Percentiles rank a stretch among this genome's conserved stretches.
phyloP scores from a whole-genome alignment of 495 filamentous ascomycete species.

The Talaromyces proteolyticus region DNA sequence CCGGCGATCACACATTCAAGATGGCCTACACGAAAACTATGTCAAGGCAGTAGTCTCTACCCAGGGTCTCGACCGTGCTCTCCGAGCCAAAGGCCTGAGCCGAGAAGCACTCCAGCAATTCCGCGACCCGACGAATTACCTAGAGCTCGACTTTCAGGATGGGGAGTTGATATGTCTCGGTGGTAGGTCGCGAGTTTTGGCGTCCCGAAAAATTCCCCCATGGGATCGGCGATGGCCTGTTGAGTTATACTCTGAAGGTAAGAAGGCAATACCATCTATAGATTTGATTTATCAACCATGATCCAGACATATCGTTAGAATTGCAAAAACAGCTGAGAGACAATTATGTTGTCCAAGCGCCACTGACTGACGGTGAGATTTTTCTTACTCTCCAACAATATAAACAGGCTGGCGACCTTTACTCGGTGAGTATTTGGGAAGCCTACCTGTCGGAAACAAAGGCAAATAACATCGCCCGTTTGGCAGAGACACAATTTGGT shows the following conservation, averaged over 20 bases:
- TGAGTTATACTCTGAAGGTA: neutral
- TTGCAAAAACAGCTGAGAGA: neutral
- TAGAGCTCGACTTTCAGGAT: neutral
- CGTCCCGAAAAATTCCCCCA: neutral
- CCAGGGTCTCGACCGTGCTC: neutral
- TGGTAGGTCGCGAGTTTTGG: neutral
- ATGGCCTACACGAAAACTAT: neutral
- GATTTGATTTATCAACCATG: neutral
- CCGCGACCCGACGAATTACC: neutral
- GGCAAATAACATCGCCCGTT: neutral
- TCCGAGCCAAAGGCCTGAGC: neutral
- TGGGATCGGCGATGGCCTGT: neutral
- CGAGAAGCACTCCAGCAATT: neutral
- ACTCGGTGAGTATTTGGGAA: neutral
- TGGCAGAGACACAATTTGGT: neutral
- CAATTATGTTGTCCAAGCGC: neutral
- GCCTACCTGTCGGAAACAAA: neutral
- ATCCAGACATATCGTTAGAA: neutral
- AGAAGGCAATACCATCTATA: neutral
- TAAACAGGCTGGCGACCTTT: neutral
- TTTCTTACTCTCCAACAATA: neutral
- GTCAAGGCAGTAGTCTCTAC: neutral
- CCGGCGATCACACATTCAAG: neutral
- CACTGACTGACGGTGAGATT: neutral
- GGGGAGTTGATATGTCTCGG: neutral